Percentiles rank a stretch among this genome's conserved stretches.
Evolutionary conservation across 2,329 filamentous ascomycete species (phyloP).

Genomic region (Ilyonectria sp.): DNA sequence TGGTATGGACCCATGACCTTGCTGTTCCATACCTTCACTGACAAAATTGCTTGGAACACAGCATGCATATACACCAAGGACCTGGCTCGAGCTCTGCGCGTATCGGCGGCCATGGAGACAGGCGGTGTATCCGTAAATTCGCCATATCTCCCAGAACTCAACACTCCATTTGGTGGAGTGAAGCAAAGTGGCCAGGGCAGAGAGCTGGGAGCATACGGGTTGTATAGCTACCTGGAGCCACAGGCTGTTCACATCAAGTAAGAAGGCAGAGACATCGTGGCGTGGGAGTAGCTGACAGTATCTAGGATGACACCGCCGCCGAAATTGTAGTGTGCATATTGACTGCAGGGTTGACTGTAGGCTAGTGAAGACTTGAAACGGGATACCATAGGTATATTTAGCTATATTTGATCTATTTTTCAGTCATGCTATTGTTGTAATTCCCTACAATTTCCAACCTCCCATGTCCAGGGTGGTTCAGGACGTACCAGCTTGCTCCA

Average conservation of each 20-base stretch:
- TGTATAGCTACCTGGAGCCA: not conserved
- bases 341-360: no score
- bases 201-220: not conserved
- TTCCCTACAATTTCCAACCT: no score
- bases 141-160: not conserved
- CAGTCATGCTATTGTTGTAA: no score
- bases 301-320: not conserved
- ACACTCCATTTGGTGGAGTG: not conserved
- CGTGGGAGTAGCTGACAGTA: not conserved
- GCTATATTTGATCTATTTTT: no score
- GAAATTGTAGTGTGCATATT: not conserved
- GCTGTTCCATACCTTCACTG: not conserved
- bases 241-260: slow-evolving; percentile 1
- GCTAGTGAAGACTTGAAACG: no score
- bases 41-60: not conserved
- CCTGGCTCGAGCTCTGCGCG: not conserved
- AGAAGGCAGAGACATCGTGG: not conserved
- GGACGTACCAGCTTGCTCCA: no score
- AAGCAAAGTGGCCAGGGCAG: not conserved
- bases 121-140: not conserved
- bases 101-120: not conserved
- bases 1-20: not conserved
- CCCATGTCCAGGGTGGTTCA: no score
- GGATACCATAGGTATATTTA: no score
- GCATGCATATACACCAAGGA: not conserved